These are phyloP conservation scores for Tephrocybe sp. DNA, from an alignment of 768 basidiomycete species.

Conservation along the genomic window DNA sequence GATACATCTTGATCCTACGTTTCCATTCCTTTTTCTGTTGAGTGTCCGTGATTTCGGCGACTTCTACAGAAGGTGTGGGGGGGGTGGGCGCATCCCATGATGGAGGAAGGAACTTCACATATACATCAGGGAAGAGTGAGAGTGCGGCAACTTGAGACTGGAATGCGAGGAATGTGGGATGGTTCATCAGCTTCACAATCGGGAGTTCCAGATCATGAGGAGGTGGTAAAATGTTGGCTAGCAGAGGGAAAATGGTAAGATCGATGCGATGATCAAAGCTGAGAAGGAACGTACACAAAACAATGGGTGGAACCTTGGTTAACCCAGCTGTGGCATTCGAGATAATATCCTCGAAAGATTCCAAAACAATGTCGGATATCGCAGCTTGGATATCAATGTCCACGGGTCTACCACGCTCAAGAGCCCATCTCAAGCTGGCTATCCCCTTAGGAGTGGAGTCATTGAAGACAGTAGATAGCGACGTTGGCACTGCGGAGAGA, in stretches of 20 bases:
- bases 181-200: conserved; percentile 78
- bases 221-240: conserved; percentile 81
- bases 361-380: conserved; percentile 54
- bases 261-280: neutral
- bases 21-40: conserved; percentile 67
- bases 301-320: conserved; percentile 51
- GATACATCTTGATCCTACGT: conserved; percentile 80
- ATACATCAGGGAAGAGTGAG: conserved; percentile 71
- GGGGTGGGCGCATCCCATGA: conserved; percentile 66
- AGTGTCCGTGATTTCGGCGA: conserved; percentile 36
- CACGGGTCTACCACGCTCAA: conserved; percentile 60
- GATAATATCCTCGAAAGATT: conserved; percentile 71
- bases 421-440: conserved; percentile 63
- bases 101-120: conserved; percentile 78
- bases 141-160: conserved; percentile 71
- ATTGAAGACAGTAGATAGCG: conserved; percentile 59
- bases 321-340: conserved; percentile 55
- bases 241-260: conserved; percentile 4
- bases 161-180: conserved; percentile 71
- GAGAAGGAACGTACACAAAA: conserved; percentile 55
- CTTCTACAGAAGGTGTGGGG: conserved; percentile 38
- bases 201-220: conserved; percentile 70
- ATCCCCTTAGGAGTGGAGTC: conserved; percentile 47
- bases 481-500: conserved; percentile 43
- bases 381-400: conserved; percentile 68